Conservation (phyloP, 257 asterid genomes). For the Datura wrightii region DNA sequence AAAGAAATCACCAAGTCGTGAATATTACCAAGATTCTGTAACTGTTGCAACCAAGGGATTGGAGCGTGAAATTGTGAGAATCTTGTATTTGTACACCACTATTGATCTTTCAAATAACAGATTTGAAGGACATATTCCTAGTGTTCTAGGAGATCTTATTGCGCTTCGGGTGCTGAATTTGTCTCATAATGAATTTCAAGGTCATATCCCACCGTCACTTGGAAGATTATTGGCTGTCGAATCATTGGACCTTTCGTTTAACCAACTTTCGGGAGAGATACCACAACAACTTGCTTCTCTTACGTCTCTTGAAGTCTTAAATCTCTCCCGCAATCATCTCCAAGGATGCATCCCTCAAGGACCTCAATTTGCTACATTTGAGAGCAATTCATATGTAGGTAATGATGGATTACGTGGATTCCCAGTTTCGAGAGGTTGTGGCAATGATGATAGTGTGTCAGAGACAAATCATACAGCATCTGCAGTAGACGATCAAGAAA, state of each 20-base stretch:
- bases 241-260: neutral
- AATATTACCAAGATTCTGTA: neutral
- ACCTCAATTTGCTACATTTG: neutral
- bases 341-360: neutral
- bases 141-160: neutral
- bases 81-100: neutral
- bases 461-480: too few relatives aligned
- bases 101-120: neutral
- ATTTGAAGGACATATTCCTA: neutral
- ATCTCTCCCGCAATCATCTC: neutral
- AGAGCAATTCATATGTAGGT: neutral
- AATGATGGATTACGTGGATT: neutral
- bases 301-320: neutral
- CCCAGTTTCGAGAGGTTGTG: rapidly evolving
- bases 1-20: too few relatives aligned
- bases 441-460: neutral
- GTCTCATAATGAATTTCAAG: neutral
- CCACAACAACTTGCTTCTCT: neutral
- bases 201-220: neutral
- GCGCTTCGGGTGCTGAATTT: neutral
- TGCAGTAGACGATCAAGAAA: neutral
- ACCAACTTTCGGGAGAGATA: neutral
- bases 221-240: neutral
- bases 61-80: neutral
- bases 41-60: neutral